phyloP scores from a whole-genome alignment of 352 stramenopile genomes.

The Pythium phragmitis region DNA sequence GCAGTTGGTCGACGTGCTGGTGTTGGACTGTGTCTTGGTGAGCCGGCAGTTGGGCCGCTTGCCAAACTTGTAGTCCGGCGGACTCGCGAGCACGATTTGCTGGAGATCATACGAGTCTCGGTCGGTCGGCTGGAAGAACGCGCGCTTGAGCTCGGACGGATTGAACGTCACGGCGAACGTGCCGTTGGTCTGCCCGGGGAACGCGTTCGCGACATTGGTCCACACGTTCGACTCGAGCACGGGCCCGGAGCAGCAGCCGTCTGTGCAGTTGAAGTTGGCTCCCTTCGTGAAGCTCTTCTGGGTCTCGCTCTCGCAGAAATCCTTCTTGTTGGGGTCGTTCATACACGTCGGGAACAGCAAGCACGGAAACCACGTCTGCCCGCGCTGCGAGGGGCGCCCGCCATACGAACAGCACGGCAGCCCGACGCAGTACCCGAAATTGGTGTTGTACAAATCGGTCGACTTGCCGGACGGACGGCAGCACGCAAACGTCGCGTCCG shows the following conservation, averaged over 20 bases:
- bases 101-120: constrained; percentile 47
- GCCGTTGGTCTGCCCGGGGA: constrained; percentile 68
- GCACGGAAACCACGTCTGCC: constrained; percentile 80
- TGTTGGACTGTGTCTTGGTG: constrained; percentile 25
- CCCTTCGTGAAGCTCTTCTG: constrained; percentile 55
- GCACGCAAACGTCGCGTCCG: constrained; percentile 43
- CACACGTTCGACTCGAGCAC: constrained; percentile 78
- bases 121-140: constrained; percentile 46
- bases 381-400: constrained; percentile 44
- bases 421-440: constrained; percentile 67
- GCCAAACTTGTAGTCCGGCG: constrained; percentile 63
- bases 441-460: constrained; percentile 55
- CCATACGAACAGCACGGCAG: constrained; percentile 79
- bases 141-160: constrained; percentile 60
- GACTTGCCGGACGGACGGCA: constrained; percentile 39
- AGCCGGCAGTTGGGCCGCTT: constrained; percentile 45
- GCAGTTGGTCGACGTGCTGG: constrained; percentile 20
- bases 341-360: constrained; percentile 76
- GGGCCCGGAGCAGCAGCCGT: constrained; percentile 67
- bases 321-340: constrained; percentile 59
- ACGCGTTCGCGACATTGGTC: constrained; percentile 47
- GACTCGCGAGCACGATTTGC: constrained; percentile 76
- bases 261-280: constrained; percentile 60
- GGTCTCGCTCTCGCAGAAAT: constrained; percentile 52
- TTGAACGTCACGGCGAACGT: constrained; percentile 78